These are phyloP conservation scores for Candida mattraensis DNA, from an alignment of 805 yeast genomes.

Conservation along the genomic window DNA sequence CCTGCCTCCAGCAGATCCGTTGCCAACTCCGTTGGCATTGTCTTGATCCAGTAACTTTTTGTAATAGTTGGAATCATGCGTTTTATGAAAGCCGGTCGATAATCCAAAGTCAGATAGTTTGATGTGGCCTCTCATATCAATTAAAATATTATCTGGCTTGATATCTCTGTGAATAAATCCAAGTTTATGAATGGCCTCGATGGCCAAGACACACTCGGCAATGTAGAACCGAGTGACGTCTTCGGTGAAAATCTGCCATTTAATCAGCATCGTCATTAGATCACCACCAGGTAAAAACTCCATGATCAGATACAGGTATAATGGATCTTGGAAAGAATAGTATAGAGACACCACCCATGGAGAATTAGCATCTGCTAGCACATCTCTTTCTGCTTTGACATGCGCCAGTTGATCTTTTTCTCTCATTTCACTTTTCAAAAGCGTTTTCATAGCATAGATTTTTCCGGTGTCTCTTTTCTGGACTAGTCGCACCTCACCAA, in stretches of 20 bases:
- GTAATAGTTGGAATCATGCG: conserved; percentile 88
- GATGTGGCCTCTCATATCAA: conserved; percentile 65
- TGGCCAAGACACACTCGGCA: conserved; percentile 95
- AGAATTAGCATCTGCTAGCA: conserved; percentile 83
- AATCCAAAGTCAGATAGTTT: conserved; percentile 74
- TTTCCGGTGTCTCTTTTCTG: conserved; percentile 91
- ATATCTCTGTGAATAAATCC: conserved; percentile 97
- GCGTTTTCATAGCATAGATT: conserved; percentile 92
- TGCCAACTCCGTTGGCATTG: conserved; percentile 24
- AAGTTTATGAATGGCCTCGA: conserved; percentile 88
- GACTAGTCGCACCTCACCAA: conserved; percentile 94
- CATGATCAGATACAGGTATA: conserved; percentile 75
- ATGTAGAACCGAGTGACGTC: conserved; percentile 91
- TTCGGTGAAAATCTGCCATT: conserved; percentile 92
- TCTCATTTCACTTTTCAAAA: conserved; percentile 88
- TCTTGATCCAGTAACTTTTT: conserved; percentile 76
- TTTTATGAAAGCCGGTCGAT: conserved; percentile 89
- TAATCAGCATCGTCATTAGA: conserved; percentile 91
- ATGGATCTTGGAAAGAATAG: conserved; percentile 78
- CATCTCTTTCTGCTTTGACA: conserved; percentile 95
- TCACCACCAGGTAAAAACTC: conserved; percentile 84
- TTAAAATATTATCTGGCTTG: conserved; percentile 88
- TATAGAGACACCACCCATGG: conserved; percentile 87
- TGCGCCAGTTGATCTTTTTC: conserved; percentile 93
- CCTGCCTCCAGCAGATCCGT: conserved; percentile 40